phyloP scores from a whole-genome alignment of 306 rosid species.

The Citrullus amarus region DNA sequence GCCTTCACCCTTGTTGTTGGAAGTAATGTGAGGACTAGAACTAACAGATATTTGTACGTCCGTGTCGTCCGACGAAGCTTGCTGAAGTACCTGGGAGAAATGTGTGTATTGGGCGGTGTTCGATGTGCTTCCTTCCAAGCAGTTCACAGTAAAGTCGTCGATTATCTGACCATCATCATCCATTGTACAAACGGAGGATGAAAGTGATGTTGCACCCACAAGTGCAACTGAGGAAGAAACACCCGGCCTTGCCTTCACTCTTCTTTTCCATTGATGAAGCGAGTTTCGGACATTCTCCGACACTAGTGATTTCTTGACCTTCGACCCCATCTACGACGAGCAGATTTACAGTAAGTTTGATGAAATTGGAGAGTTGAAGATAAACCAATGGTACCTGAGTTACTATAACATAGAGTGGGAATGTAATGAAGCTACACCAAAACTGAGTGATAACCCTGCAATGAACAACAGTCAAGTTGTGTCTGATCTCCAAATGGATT shows the following conservation, averaged over 20 bases:
- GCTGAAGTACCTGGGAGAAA: neutral
- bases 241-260: conserved; percentile 46
- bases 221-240: conserved; percentile 19
- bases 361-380: neutral
- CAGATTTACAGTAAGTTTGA: conserved; percentile 6
- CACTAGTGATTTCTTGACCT: conserved; percentile 52
- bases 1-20: neutral
- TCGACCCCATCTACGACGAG: conserved; percentile 69
- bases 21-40: neutral
- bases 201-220: conserved; percentile 15
- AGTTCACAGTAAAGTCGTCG: conserved; percentile 1
- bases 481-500: neutral
- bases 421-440: conserved; percentile 91
- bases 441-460: conserved; percentile 61
- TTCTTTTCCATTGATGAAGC: conserved; percentile 57
- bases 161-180: conserved; percentile 8
- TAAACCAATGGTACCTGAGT: conserved; percentile 45
- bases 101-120: conserved; percentile 9
- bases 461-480: neutral
- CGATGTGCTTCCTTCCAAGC: conserved; percentile 39
- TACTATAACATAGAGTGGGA: conserved; percentile 82
- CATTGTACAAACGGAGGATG: conserved; percentile 19
- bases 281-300: conserved; percentile 63
- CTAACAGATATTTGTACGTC: neutral
- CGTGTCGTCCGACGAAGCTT: neutral